Evolutionary conservation across 2,329 filamentous ascomycete genomes (phyloP).

Genomic region (Sclerotinia trifoliorum): DNA sequence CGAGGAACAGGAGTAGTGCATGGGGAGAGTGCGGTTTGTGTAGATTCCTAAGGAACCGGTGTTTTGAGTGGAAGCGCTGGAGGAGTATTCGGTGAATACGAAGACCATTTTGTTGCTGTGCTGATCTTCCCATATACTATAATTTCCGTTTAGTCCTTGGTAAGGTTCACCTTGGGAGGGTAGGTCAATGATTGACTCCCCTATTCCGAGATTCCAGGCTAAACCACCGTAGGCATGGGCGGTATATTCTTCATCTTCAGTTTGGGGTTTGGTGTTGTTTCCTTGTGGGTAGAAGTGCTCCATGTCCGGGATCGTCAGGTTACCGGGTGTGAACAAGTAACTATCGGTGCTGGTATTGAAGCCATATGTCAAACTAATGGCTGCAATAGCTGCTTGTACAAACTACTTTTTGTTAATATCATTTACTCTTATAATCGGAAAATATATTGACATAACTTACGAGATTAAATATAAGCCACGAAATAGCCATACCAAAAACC

Average conservation of each 20-base stretch:
- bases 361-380: conserved; percentile 46
- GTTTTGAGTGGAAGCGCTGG: not conserved
- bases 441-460: conserved; percentile 31
- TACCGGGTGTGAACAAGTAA: conserved; percentile 40
- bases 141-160: not conserved
- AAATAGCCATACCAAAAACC: conserved; percentile 36
- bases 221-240: conserved; percentile 47
- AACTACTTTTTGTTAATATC: conserved; percentile 33
- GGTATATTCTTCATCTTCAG: conserved; percentile 44
- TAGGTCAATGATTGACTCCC: conserved; percentile 17
- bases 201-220: conserved; percentile 38
- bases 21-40: conserved; percentile 41
- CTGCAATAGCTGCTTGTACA: conserved; percentile 46
- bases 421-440: too few species aligned
- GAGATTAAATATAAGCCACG: conserved; percentile 41
- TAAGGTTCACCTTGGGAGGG: not conserved
- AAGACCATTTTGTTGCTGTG: conserved; percentile 7
- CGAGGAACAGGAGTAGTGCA: conserved; percentile 38
- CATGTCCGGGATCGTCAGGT: conserved; percentile 44
- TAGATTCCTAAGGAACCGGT: conserved; percentile 35
- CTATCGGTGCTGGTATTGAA: conserved; percentile 43
- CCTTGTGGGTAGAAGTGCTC: conserved; percentile 39
- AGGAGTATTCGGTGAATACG: conserved; percentile 42
- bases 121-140: conserved; percentile 6
- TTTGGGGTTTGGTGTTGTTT: conserved; percentile 29